Conservation (phyloP, 768 basidiomycete species). For the Macrolepiota albuminosa region DNA sequence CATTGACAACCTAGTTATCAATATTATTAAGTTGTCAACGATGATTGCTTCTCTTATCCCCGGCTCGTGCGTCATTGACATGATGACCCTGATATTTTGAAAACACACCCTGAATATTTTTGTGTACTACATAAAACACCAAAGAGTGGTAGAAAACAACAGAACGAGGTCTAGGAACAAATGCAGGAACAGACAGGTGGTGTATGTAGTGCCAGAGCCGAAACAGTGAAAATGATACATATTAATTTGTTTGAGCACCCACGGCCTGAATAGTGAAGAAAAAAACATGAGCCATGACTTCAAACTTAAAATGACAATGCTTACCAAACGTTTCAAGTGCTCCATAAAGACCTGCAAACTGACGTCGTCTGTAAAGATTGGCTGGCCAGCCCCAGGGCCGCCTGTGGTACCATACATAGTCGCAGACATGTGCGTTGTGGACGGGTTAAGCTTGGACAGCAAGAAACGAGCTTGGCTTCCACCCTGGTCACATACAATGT, state of each 20-base stretch:
- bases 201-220: constrained; percentile 1
- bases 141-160: constrained; percentile 2
- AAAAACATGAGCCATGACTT: background rate
- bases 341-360: constrained; percentile 98
- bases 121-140: constrained; percentile 2
- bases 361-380: constrained; percentile 98
- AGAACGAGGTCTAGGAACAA: constrained; percentile 12
- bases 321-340: constrained; percentile 86
- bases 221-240: constrained; percentile 5
- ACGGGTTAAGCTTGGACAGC: constrained; percentile 93
- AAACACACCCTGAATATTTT: constrained; percentile 7
- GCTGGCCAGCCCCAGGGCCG: constrained; percentile 69
- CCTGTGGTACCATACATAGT: constrained; percentile 83
- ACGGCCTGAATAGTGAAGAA: constrained; percentile 41
- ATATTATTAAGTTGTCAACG: no score
- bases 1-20: no score
- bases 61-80: no score
- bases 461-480: constrained; percentile 98
- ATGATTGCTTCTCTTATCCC: background rate
- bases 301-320: constrained; percentile 19
- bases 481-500: constrained; percentile 96
- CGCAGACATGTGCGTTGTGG: constrained; percentile 93
- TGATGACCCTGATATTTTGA: background rate
- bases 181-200: constrained; percentile 1
- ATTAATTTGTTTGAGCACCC: constrained; percentile 62